phyloP scores from a whole-genome alignment of 768 basidiomycete species.

The Trametes meyenii region DNA sequence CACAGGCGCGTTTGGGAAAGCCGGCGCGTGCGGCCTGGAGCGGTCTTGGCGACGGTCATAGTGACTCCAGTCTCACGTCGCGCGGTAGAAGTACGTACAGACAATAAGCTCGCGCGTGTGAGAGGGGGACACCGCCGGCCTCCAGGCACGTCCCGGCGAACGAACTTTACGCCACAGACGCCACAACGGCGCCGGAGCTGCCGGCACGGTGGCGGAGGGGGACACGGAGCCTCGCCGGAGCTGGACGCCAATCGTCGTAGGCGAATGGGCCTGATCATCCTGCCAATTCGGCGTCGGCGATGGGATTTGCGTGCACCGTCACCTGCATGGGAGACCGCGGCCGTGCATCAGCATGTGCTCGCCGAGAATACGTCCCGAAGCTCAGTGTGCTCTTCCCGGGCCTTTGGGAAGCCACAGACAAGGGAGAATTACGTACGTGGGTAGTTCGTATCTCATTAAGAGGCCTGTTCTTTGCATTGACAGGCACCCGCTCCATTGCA shows the following conservation, averaged over 20 bases:
- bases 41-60: background rate
- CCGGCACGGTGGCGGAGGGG: background rate
- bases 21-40: background rate
- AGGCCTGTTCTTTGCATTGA: slow-evolving; percentile 89
- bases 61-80: background rate
- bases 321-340: slow-evolving; percentile 46
- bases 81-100: slow-evolving; percentile 7
- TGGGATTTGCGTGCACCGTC: slow-evolving; percentile 93
- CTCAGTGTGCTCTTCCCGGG: background rate
- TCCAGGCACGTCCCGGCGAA: slow-evolving; percentile 4
- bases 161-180: background rate
- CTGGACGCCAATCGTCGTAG: background rate
- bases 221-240: background rate
- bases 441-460: slow-evolving; percentile 81
- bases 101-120: slow-evolving; percentile 1
- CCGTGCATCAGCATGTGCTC: background rate
- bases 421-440: slow-evolving; percentile 54
- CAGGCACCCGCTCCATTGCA: slow-evolving; percentile 89
- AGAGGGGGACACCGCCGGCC: background rate
- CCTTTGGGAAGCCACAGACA: background rate
- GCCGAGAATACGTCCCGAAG: background rate
- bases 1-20: background rate
- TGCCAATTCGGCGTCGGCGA: slow-evolving; percentile 70
- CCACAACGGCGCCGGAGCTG: background rate
- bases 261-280: background rate